Conservation (phyloP, 768 basidiomycete species). For the Termitomyces sp. region DNA sequence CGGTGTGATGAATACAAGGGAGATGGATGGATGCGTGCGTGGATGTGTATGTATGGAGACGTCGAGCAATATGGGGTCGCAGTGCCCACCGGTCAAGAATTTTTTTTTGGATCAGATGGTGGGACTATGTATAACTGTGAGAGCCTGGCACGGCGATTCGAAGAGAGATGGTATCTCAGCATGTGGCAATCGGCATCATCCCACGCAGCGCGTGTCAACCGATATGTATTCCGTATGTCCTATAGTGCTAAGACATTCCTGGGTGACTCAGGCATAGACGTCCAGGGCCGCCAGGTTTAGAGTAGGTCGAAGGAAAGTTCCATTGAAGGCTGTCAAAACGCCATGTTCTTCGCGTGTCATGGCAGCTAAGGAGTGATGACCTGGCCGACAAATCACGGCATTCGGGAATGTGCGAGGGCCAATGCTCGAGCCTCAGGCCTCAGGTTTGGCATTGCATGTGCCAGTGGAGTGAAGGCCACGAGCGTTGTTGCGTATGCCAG, state of each 20-base stretch:
- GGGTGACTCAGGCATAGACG: neutral
- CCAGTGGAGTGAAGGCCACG: neutral
- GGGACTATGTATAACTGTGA: no score
- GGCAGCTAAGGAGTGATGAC: neutral
- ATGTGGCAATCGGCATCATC: neutral
- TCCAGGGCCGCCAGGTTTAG: neutral
- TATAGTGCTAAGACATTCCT: neutral
- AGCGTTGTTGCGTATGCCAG: neutral
- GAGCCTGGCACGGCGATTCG: neutral
- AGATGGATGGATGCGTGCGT: no score
- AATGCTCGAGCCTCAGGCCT: neutral
- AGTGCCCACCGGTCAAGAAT: neutral
- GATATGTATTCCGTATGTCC: neutral
- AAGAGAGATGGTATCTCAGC: neutral
- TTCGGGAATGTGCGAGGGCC: neutral
- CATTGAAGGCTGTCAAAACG: neutral
- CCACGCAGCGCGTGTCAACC: neutral
- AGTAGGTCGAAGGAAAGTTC: neutral
- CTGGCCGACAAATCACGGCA: neutral
- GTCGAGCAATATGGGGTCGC: neutral
- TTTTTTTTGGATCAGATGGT: no score
- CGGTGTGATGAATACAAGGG: neutral
- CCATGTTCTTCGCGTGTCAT: neutral
- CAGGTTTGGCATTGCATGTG: neutral
- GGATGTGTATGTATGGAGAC: no score